Evolutionary conservation across 2,329 filamentous ascomycete genomes (phyloP).

Genomic region (Pestalotiopsis sp.): DNA sequence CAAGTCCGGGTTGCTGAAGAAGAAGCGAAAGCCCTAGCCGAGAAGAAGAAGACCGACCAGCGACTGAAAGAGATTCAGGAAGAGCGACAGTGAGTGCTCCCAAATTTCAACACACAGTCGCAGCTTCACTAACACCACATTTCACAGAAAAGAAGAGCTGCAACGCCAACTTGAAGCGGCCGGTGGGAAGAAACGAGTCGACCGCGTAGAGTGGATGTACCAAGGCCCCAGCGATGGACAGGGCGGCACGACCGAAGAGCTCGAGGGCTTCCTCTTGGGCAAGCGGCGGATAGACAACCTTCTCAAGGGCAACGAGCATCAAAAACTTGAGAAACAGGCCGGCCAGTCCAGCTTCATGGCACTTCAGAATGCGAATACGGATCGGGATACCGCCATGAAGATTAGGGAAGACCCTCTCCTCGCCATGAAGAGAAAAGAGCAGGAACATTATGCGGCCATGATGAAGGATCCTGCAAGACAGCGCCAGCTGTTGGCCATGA

Average conservation of each 20-base stretch:
- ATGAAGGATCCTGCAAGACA: slow-evolving; percentile 76
- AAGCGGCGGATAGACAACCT: slow-evolving; percentile 87
- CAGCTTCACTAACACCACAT: not conserved
- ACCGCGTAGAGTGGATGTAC: slow-evolving; percentile 99
- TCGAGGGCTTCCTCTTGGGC: slow-evolving; percentile 89
- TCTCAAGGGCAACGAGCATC: slow-evolving; percentile 77
- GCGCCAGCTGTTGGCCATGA: slow-evolving; percentile 66
- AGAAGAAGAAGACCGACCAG: slow-evolving; percentile 91
- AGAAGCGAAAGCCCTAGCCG: slow-evolving; percentile 88
- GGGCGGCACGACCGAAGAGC: slow-evolving; percentile 80
- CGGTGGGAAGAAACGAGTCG: slow-evolving; percentile 77
- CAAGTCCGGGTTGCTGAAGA: slow-evolving; percentile 89
- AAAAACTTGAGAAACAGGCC: slow-evolving; percentile 78
- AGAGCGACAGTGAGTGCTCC: slow-evolving; percentile 71
- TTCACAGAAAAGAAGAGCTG: slow-evolving; percentile 66
- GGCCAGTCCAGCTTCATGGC: slow-evolving; percentile 63
- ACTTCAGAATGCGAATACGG: slow-evolving; percentile 69
- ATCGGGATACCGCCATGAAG: slow-evolving; percentile 81
- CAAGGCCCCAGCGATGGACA: slow-evolving; percentile 80
- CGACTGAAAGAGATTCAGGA: slow-evolving; percentile 92
- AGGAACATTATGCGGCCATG: slow-evolving; percentile 77
- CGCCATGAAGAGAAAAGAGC: slow-evolving; percentile 91
- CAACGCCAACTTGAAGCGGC: slow-evolving; percentile 87
- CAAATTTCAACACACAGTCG: not conserved
- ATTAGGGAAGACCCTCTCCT: slow-evolving; percentile 89